Percentiles rank a stretch among this genome's conserved stretches.
Conservation (phyloP, 2,329 filamentous ascomycete genomes). For the Aureobasidium sp. region DNA sequence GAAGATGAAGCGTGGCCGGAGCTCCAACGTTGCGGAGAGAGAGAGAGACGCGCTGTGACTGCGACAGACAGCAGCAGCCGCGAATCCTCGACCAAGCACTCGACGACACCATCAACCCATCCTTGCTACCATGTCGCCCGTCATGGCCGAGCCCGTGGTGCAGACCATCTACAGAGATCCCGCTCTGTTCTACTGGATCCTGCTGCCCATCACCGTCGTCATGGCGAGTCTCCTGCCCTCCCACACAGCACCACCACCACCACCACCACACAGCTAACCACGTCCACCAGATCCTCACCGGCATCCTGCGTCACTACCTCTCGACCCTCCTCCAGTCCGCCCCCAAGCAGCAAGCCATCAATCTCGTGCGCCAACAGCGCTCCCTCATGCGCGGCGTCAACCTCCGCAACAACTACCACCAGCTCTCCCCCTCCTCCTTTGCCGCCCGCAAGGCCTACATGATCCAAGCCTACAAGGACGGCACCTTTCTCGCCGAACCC, state of each 20-base stretch:
- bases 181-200: constrained; percentile 99
- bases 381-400: constrained; percentile 76
- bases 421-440: constrained; percentile 71
- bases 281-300: constrained; percentile 65
- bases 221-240: constrained; percentile 57
- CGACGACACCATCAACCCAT: not conserved
- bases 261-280: constrained; percentile 16
- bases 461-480: constrained; percentile 72
- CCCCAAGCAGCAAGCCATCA: constrained; percentile 72
- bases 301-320: constrained; percentile 91
- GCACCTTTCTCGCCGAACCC: constrained; percentile 82
- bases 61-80: too few relatives aligned
- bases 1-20: constrained; percentile 11
- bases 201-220: constrained; percentile 92
- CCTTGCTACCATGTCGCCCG: constrained; percentile 19
- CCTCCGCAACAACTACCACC: constrained; percentile 72
- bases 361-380: constrained; percentile 74
- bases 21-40: not conserved
- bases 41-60: too few relatives aligned
- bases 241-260: not conserved
- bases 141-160: constrained; percentile 75
- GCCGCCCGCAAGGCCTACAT: constrained; percentile 72
- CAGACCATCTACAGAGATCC: constrained; percentile 99
- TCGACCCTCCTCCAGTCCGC: constrained; percentile 79
- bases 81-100: not conserved